Percentiles rank a stretch among this genome's conserved stretches.
Evolutionary conservation across 164 flowering plant species (phyloP).

Genomic region (Protea cynaroides): DNA sequence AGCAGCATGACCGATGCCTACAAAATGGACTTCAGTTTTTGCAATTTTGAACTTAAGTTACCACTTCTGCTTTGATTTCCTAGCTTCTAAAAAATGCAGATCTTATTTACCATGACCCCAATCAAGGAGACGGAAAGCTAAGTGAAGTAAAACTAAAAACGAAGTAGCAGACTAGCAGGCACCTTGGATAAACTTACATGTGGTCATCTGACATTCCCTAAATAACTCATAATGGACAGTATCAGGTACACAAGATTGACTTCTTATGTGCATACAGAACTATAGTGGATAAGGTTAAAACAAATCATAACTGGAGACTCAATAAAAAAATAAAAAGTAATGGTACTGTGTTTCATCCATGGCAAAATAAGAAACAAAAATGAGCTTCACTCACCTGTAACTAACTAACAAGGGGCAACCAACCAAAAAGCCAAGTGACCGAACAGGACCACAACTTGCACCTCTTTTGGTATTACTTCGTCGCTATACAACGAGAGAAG

Average conservation of each 20-base stretch:
- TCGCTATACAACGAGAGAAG: background rate
- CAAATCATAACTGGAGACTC: slow-evolving; percentile 2
- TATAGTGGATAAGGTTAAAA: slow-evolving; percentile 8
- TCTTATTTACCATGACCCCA: background rate
- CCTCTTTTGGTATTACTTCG: slow-evolving; percentile 14
- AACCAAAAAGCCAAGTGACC: slow-evolving; percentile 1
- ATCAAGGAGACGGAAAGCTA: no score
- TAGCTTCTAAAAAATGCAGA: background rate
- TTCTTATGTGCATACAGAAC: slow-evolving; percentile 4
- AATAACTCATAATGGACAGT: background rate
- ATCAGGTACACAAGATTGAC: slow-evolving; percentile 1
- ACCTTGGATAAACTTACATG: slow-evolving; percentile 1
- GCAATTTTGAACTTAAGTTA: background rate
- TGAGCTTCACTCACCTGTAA: slow-evolving; percentile 23
- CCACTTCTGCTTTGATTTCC: background rate
- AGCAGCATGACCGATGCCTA: background rate
- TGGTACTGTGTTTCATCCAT: slow-evolving; percentile 8
- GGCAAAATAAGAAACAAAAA: slow-evolving; percentile 9
- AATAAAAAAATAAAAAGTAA: slow-evolving; percentile 2
- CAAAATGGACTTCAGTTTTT: background rate
- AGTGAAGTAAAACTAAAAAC: no score
- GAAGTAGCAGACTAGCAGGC: no score
- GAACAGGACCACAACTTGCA: slow-evolving; percentile 6
- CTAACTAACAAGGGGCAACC: background rate
- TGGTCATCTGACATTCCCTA: background rate